Base-by-base conservation (phyloP, 495 filamentous ascomycete species). In the Penicillium riverlandense region DNA sequence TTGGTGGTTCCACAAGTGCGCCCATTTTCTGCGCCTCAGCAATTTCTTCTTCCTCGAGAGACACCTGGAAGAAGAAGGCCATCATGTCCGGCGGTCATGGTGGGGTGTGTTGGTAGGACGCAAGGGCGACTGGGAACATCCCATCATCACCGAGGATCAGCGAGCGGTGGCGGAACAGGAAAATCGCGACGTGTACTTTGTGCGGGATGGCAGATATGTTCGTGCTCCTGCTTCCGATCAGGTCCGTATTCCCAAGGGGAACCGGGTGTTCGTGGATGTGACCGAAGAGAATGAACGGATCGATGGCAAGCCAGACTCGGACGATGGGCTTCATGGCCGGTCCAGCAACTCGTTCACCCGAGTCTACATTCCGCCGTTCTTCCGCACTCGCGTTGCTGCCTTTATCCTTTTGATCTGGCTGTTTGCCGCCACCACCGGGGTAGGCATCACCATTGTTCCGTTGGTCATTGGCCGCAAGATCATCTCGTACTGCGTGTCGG, bases 1-100 rank as follows among this genome's bases (percentile, higher is more conserved):
- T 35, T 97, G 92, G 92, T 97, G 91, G 90, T 96, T 99, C 65
- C 84, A 83, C 48, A 78, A 78, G 50, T 96, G 90, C 58, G 91
- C 90, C 1, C 75, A 87, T 14, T 65, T 75, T 43, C 67, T 99
- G 14, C 77, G 92, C 37, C 68, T 99, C 46, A 88, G 87, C 11
- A 82, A 89, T 67, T 99, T 99, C 59, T 78, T 99, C 49, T 96
- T 99, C 53, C 87, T 84, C 2, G 86, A 95, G 38, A 77, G 84
- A 51, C 74, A 74, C 33, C 54, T 72, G 11, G 91, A 96, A 37
- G 92, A 99, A 57, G 87, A 95, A 59, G 90, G 92, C 4, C 71
- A 69, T 34, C 65, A 77, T 53, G 67, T 81, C 34, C 56, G 75
- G 29, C 63, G 63, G 32, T 76, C 62, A 30, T 88, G 82, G 82